A percentile compares a stretch with the other conserved stretches of the same genome.
These are phyloP conservation scores for Plantago coronopus DNA, from an alignment of 305 asterid genomes.

Conservation along the genomic window DNA sequence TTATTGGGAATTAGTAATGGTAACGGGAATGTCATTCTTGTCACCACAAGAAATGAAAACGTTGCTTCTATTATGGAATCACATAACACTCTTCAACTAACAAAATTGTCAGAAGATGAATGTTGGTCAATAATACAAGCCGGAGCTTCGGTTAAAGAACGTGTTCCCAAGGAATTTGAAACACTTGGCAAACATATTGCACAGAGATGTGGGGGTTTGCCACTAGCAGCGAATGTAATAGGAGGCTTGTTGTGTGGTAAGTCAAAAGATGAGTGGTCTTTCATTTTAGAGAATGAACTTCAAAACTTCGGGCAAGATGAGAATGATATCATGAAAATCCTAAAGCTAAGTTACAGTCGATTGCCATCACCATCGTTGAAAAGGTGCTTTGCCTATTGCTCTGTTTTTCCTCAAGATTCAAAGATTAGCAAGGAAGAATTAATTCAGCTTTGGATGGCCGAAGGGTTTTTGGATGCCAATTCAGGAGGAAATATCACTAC, in stretches of 20 bases:
- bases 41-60: background rate
- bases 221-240: conserved; percentile 1
- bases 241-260: conserved; percentile 2
- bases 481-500: too few relatives aligned
- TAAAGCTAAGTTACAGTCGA: too few relatives aligned
- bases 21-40: background rate
- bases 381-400: too few relatives aligned
- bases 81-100: background rate
- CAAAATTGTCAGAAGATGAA: background rate
- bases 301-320: too few relatives aligned
- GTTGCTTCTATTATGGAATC: conserved; percentile 1
- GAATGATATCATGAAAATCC: too few relatives aligned
- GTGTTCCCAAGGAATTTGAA: background rate
- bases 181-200: background rate
- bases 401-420: too few relatives aligned
- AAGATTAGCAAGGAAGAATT: too few relatives aligned
- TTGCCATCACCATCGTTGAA: too few relatives aligned
- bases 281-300: too few relatives aligned
- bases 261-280: background rate
- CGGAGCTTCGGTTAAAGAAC: background rate
- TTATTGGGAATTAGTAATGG: background rate
- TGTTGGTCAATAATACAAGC: conserved; percentile 2
- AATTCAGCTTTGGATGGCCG: too few relatives aligned
- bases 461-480: too few relatives aligned
- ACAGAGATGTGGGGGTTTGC: background rate